Conservation (phyloP, 1,139 yeast species). For the Yamadazyma trypodendri region DNA sequence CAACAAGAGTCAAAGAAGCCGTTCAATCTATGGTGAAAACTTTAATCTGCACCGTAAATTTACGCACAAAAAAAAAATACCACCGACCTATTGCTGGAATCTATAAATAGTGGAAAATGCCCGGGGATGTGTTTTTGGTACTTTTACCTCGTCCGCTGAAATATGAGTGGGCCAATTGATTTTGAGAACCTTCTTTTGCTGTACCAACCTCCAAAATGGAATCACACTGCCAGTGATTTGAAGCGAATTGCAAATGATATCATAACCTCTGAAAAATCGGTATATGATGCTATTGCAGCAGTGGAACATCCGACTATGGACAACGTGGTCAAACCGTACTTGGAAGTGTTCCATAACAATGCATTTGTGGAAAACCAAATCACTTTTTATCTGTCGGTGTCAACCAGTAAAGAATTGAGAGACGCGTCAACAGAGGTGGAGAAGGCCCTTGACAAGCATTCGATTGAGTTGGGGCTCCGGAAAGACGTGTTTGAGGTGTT, state of each 20-base stretch:
- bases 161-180: constrained; percentile 12
- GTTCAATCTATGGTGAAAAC: background rate
- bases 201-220: constrained; percentile 52
- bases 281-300: constrained; percentile 57
- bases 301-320: constrained; percentile 51
- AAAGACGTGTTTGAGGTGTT: constrained; percentile 64
- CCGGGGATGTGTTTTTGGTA: background rate
- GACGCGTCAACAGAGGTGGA: constrained; percentile 70
- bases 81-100: background rate
- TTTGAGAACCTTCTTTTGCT: constrained; percentile 15
- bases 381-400: constrained; percentile 69
- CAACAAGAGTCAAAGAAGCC: constrained; percentile 1
- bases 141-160: background rate
- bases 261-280: constrained; percentile 40
- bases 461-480: constrained; percentile 65
- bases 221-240: constrained; percentile 54
- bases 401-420: constrained; percentile 58
- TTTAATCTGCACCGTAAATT: too few species aligned
- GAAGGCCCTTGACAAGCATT: constrained; percentile 51
- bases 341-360: constrained; percentile 48
- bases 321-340: constrained; percentile 51
- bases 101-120: background rate
- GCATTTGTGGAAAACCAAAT: constrained; percentile 47
- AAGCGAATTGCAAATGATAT: constrained; percentile 40
- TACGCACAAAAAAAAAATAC: too few species aligned